phyloP scores from a whole-genome alignment of 805 yeast genomes.

The Pichia cephalocereana region DNA sequence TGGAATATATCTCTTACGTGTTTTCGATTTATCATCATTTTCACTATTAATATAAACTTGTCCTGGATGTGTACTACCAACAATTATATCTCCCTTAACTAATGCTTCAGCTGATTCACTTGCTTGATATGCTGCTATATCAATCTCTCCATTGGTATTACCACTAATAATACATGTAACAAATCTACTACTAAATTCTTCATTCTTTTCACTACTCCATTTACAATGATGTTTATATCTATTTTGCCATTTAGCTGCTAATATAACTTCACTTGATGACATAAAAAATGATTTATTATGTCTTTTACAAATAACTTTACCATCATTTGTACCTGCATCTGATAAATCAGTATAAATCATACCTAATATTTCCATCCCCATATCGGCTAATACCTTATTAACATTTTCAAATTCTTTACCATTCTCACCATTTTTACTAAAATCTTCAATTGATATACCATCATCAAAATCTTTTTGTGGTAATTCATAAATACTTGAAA shows the following conservation, averaged over 20 bases:
- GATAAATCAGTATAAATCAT: constrained; percentile 81
- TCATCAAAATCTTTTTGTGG: constrained; percentile 82
- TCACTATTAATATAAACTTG: constrained; percentile 70
- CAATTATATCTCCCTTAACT: constrained; percentile 74
- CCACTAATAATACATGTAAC: constrained; percentile 93
- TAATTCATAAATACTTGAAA: constrained; percentile 90
- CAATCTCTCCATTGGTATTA: constrained; percentile 81
- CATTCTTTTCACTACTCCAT: constrained; percentile 42
- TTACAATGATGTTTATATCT: constrained; percentile 53
- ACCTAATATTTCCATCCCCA: constrained; percentile 72
- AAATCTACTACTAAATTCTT: constrained; percentile 75
- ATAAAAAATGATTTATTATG: constrained; percentile 87
- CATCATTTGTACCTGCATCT: constrained; percentile 81
- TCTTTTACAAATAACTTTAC: constrained; percentile 84
- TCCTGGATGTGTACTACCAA: constrained; percentile 86
- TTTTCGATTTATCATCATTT: constrained; percentile 40
- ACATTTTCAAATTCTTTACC: constrained; percentile 19
- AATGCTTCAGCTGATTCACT: constrained; percentile 81
- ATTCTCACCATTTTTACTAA: constrained; percentile 39
- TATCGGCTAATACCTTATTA: constrained; percentile 40
- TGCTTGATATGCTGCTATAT: constrained; percentile 84
- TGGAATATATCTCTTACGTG: constrained; percentile 70
- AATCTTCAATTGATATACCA: constrained; percentile 57
- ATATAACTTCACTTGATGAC: constrained; percentile 75
- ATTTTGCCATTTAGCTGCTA: constrained; percentile 75